These are phyloP conservation scores for Exserohilum turcica DNA, from an alignment of 2,329 filamentous ascomycete genomes.

Conservation along the genomic window DNA sequence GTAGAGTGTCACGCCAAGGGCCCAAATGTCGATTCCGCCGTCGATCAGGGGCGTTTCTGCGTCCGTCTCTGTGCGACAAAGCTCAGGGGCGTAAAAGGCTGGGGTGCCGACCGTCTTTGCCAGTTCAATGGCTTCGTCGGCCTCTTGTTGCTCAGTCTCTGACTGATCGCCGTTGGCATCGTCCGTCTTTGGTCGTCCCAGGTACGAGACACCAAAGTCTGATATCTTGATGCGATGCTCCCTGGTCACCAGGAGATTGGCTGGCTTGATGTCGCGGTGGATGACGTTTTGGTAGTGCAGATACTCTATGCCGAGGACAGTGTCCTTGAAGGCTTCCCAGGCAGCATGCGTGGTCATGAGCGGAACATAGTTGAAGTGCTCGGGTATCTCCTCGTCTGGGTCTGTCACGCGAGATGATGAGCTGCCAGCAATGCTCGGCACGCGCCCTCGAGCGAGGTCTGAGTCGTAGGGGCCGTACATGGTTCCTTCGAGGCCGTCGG, in stretches of 20 bases:
- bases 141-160: conserved; percentile 81
- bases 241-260: conserved; percentile 85
- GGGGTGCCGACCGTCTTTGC: conserved; percentile 98
- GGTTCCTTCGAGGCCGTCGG: conserved; percentile 71
- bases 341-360: conserved; percentile 87
- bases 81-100: conserved; percentile 94
- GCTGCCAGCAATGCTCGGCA: conserved; percentile 81
- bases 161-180: conserved; percentile 73
- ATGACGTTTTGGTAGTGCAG: conserved; percentile 64
- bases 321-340: conserved; percentile 86
- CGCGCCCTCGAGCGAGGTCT: conserved; percentile 65
- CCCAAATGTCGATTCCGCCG: conserved; percentile 96
- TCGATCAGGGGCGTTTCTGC: conserved; percentile 75
- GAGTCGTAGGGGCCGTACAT: conserved; percentile 76
- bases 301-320: conserved; percentile 90
- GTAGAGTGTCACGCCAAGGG: conserved; percentile 92
- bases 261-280: conserved; percentile 61
- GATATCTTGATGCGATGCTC: conserved; percentile 94
- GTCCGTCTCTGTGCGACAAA: conserved; percentile 84
- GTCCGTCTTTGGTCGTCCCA: conserved; percentile 84
- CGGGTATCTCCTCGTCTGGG: conserved; percentile 66
- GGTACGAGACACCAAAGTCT: conserved; percentile 97
- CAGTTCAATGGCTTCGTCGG: conserved; percentile 93
- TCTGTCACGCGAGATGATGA: conserved; percentile 62
- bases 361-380: conserved; percentile 91